A percentile compares a stretch with the other conserved stretches of the same genome.
phyloP scores from a whole-genome alignment of 2,329 filamentous ascomycete genomes.

The Fusarium circinatum region DNA sequence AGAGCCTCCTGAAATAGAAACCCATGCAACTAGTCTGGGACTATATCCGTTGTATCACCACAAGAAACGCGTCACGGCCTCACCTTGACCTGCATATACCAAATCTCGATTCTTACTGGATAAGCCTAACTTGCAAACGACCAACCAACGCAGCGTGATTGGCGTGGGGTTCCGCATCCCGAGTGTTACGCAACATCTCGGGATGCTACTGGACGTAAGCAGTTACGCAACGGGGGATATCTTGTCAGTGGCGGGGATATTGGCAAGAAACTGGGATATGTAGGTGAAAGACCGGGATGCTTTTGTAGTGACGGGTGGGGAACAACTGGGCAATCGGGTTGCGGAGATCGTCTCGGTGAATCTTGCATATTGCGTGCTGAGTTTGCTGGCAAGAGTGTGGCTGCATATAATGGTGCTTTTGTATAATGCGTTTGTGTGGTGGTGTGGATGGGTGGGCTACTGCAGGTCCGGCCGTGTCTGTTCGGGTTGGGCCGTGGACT shows the following conservation, averaged over 20 bases:
- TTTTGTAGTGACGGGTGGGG: not conserved
- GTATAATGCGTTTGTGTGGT: not conserved
- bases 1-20: slow-evolving; percentile 1
- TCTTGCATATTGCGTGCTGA: not conserved
- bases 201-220: not conserved
- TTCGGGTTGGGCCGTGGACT: slow-evolving; percentile 3
- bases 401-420: slow-evolving; percentile 5
- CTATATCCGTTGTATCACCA: not conserved
- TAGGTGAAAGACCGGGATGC: not conserved
- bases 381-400: not conserved
- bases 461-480: slow-evolving; percentile 35
- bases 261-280: not conserved
- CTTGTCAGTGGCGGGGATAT: not conserved
- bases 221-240: not conserved
- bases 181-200: slow-evolving; percentile 20
- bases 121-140: not conserved
- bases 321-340: slow-evolving; percentile 1
- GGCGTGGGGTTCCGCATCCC: slow-evolving; percentile 2
- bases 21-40: not conserved
- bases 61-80: not conserved
- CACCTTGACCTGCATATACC: not conserved
- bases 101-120: not conserved
- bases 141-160: not conserved
- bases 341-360: slow-evolving; percentile 1
- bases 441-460: slow-evolving; percentile 14